Evolutionary conservation across 139 green algal genomes (phyloP).

Genomic region (Coelastrella sp.): DNA sequence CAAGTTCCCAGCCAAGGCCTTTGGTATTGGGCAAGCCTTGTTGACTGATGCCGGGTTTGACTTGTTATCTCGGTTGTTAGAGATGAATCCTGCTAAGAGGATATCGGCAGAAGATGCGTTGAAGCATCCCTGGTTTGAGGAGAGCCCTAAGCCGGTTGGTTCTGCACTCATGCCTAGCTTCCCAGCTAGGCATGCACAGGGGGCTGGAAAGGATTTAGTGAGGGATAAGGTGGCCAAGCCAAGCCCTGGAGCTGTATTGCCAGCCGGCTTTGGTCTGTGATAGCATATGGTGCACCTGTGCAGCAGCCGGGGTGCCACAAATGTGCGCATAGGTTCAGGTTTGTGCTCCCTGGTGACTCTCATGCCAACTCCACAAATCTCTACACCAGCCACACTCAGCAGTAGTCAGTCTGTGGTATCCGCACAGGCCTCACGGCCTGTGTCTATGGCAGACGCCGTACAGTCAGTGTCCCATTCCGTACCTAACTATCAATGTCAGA

Average conservation of each 20-base stretch:
- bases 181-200: slow-evolving; percentile 9
- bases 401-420: too few species aligned
- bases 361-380: too few species aligned
- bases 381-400: too few species aligned
- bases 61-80: slow-evolving; percentile 47
- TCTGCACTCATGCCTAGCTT: slow-evolving; percentile 35
- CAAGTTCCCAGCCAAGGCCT: slow-evolving; percentile 26
- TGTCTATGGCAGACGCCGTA: too few species aligned
- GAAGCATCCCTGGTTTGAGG: slow-evolving; percentile 31
- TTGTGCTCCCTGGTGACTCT: too few species aligned
- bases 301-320: too few species aligned
- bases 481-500: too few species aligned
- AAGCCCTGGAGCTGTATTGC: slow-evolving; percentile 28
- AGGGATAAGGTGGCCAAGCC: slow-evolving; percentile 37
- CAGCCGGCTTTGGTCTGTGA: slow-evolving; percentile 16
- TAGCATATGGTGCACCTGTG: background rate
- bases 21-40: slow-evolving; percentile 24
- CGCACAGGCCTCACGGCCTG: too few species aligned
- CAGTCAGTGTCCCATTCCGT: too few species aligned
- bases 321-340: too few species aligned
- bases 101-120: slow-evolving; percentile 51
- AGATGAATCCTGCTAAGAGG: slow-evolving; percentile 44
- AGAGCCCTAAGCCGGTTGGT: slow-evolving; percentile 19
- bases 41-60: slow-evolving; percentile 50
- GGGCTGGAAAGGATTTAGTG: background rate